Evolutionary conservation across 78 protist genomes (phyloP).

Genomic region (Acrasis kona): DNA sequence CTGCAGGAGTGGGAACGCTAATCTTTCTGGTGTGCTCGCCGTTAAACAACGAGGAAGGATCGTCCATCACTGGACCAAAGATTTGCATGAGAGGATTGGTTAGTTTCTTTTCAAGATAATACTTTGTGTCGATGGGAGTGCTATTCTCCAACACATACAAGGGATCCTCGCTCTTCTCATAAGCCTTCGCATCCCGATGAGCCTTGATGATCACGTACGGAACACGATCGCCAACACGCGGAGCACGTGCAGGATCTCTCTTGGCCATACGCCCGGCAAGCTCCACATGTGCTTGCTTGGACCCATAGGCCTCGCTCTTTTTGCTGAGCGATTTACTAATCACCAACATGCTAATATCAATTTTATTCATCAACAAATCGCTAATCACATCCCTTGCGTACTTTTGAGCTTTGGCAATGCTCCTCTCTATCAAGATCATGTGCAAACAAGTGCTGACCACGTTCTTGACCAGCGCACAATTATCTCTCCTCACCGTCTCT

Average conservation of each 20-base stretch:
- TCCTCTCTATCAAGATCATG: conserved; percentile 71
- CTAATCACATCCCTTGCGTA: conserved; percentile 67
- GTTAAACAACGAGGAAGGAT: conserved; percentile 1
- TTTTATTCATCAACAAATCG: conserved; percentile 72
- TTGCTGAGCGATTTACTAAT: conserved; percentile 85
- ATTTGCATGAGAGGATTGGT: conserved; percentile 81
- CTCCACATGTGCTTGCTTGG: conserved; percentile 89
- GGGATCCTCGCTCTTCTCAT: conserved; percentile 98
- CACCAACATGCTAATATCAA: conserved; percentile 95
- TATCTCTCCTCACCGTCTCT: conserved; percentile 96
- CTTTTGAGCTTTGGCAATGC: conserved; percentile 56
- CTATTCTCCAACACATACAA: conserved; percentile 91
- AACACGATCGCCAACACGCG: conserved; percentile 97
- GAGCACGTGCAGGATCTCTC: conserved; percentile 90
- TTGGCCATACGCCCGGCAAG: conserved; percentile 92
- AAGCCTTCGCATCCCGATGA: conserved; percentile 70
- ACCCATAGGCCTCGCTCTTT: conserved; percentile 37
- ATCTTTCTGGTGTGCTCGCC: conserved; percentile 95
- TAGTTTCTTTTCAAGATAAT: conserved; percentile 95
- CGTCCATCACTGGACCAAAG: conserved; percentile 80
- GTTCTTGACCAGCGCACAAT: conserved; percentile 81
- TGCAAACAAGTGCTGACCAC: conserved; percentile 66
- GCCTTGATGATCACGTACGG: conserved; percentile 95
- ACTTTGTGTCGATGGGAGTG: conserved; percentile 87
- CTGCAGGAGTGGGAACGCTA: conserved; percentile 36